phyloP scores from a whole-genome alignment of 768 basidiomycete species.

The Rhodotorula paludigena region DNA sequence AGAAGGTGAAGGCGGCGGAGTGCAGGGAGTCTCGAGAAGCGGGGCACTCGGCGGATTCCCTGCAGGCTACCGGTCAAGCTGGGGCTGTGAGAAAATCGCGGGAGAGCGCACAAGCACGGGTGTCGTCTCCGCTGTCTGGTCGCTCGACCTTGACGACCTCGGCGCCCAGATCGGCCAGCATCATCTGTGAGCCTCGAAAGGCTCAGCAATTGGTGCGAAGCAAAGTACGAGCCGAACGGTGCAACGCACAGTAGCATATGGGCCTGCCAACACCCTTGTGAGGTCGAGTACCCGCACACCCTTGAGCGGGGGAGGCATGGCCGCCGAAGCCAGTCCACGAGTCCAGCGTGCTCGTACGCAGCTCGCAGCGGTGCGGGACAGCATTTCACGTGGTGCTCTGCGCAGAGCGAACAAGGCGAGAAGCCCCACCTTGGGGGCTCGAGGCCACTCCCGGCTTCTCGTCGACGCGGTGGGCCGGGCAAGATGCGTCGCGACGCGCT shows the following conservation, averaged over 20 bases:
- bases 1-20: conserved; percentile 42
- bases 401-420: background rate
- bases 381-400: too few relatives aligned
- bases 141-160: conserved; percentile 93
- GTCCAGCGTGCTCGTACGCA: background rate
- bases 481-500: too few relatives aligned
- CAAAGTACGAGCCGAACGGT: too few relatives aligned
- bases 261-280: conserved; percentile 85
- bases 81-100: too few relatives aligned
- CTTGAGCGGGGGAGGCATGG: conserved; percentile 60
- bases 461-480: too few relatives aligned
- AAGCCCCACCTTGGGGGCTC: too few relatives aligned
- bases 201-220: too few relatives aligned
- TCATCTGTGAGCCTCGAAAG: conserved; percentile 51
- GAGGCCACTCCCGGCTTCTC: too few relatives aligned
- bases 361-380: background rate
- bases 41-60: conserved; percentile 51
- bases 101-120: conserved; percentile 52
- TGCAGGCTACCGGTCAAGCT: too few relatives aligned
- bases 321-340: background rate
- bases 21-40: conserved; percentile 38
- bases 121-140: conserved; percentile 70
- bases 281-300: conserved; percentile 82
- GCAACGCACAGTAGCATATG: conserved; percentile 56
- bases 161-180: conserved; percentile 82